Percentiles rank a stretch among this genome's conserved stretches.
Evolutionary conservation across 2,329 filamentous ascomycete genomes (phyloP).

Genomic region (Uncinocarpus reesii): DNA sequence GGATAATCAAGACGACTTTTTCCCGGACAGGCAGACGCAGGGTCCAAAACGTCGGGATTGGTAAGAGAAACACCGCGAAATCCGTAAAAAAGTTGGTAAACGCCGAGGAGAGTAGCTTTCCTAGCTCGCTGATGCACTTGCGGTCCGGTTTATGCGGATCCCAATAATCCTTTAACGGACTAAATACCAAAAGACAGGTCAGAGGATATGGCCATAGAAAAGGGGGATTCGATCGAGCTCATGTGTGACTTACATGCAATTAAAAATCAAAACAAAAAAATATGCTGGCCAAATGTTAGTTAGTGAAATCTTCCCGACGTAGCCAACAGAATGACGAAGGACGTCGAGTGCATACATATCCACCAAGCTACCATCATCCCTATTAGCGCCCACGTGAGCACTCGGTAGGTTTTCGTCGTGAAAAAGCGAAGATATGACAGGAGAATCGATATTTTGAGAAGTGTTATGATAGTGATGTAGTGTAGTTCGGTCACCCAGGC

Average conservation of each 20-base stretch:
- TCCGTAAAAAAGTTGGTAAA: constrained; percentile 18
- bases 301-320: neutral
- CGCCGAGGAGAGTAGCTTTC: constrained; percentile 12
- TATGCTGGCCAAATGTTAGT: constrained; percentile 14
- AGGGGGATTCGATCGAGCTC: neutral
- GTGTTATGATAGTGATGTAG: constrained; percentile 15
- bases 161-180: constrained; percentile 17
- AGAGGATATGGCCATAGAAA: neutral
- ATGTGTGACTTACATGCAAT: constrained; percentile 15
- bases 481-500: neutral
- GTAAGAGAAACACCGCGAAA: constrained; percentile 14
- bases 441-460: constrained; percentile 17
- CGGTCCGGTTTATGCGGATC: neutral
- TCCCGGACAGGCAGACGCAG: constrained; percentile 16
- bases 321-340: neutral
- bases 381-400: constrained; percentile 12
- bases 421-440: constrained; percentile 17
- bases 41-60: constrained; percentile 18
- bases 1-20: constrained; percentile 12
- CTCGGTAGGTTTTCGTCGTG: constrained; percentile 8
- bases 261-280: constrained; percentile 12
- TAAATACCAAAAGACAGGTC: neutral
- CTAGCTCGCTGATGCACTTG: constrained; percentile 14
- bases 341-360: constrained; percentile 6
- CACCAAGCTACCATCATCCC: constrained; percentile 16